Evolutionary conservation across 805 yeast species (phyloP).

Genomic region (Kluyveromyces starmeri): DNA sequence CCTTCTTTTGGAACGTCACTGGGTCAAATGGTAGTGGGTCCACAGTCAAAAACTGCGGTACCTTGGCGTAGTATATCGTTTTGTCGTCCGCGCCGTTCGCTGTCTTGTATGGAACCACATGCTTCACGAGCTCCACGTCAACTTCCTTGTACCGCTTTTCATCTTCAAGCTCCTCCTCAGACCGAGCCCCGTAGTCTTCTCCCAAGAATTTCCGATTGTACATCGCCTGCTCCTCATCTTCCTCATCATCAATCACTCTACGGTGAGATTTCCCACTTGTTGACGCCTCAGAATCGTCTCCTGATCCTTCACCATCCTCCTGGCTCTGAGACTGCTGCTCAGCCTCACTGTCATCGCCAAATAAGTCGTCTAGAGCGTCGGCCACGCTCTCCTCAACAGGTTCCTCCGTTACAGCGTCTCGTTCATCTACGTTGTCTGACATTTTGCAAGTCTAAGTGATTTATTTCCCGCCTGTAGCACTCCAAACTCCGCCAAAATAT

Average conservation of each 20-base stretch:
- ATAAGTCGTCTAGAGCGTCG: conserved; percentile 36
- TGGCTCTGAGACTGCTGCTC: conserved; percentile 11
- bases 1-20: conserved; percentile 46
- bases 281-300: conserved; percentile 22
- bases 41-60: conserved; percentile 76
- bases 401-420: conserved; percentile 2
- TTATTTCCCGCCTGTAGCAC: too few relatives aligned
- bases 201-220: conserved; percentile 29
- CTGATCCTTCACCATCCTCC: conserved; percentile 20
- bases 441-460: too few relatives aligned
- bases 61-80: conserved; percentile 41
- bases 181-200: conserved; percentile 21
- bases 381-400: conserved; percentile 21
- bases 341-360: conserved; percentile 31
- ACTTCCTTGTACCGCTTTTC: conserved; percentile 30
- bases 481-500: too few relatives aligned
- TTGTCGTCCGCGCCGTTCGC: conserved; percentile 29
- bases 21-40: conserved; percentile 88
- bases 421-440: conserved; percentile 4
- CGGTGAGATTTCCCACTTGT: conserved; percentile 3
- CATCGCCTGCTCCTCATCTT: conserved; percentile 29
- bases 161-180: conserved; percentile 27
- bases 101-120: conserved; percentile 40
- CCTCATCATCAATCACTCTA: conserved; percentile 26
- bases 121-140: conserved; percentile 33